phyloP scores from a whole-genome alignment of 306 rosid genomes.

The Cucurbita moschata region DNA sequence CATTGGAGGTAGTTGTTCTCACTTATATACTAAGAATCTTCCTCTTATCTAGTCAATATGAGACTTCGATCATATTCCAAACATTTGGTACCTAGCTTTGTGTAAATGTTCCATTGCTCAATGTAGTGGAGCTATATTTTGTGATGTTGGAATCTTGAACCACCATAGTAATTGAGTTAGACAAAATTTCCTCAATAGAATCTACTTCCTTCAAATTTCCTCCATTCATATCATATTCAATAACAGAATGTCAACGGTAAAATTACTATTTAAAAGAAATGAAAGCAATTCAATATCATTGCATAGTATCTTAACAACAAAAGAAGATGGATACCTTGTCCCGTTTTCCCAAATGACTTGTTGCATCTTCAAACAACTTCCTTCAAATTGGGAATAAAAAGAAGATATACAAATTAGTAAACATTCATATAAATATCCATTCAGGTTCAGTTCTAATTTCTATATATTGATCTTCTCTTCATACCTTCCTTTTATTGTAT shows the following conservation, averaged over 20 bases:
- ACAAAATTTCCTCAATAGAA: neutral
- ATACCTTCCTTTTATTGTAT: constrained; percentile 49
- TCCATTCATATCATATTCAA: neutral
- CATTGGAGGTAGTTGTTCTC: no score
- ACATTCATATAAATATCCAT: neutral
- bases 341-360: constrained; percentile 22
- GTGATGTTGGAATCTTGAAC: neutral
- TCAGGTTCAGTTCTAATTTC: neutral
- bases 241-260: neutral
- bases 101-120: neutral
- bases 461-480: neutral
- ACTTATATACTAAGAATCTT: no score
- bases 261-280: neutral
- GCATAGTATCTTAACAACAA: neutral
- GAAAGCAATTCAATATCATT: neutral
- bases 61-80: no score
- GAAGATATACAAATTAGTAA: neutral
- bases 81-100: no score
- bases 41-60: no score
- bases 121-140: neutral
- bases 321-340: constrained; percentile 38
- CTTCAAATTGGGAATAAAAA: constrained; percentile 19
- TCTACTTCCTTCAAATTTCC: neutral
- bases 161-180: neutral
- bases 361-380: constrained; percentile 56